Evolutionary conservation across 2,329 filamentous ascomycete species (phyloP), one percentile per base, ranked within the genome.

Genomic region (Xylaria sp.): DNA sequence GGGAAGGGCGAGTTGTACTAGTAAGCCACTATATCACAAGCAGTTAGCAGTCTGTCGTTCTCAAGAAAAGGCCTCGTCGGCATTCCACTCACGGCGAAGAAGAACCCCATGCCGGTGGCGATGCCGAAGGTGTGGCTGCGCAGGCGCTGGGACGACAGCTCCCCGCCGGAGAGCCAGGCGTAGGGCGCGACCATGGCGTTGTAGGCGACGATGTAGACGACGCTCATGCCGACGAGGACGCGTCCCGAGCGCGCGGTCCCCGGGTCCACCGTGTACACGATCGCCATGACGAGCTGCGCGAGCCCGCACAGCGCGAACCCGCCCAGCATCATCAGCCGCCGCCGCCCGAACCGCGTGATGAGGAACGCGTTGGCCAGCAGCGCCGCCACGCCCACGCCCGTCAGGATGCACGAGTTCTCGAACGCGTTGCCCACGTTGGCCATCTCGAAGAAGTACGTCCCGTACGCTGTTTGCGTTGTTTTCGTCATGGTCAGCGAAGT

Each of bases 371-470:
- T 85, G 61, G 80, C 65, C 7, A 82, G 62, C 54, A 84, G 79
- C 9, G 80, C 80, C n/a, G 79, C 63, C 17, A 83, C 80, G 16
- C 81, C 81, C 44, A 83, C 75, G 6, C 75, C 76, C 24, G 72
- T 77, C 13, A 84, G 73, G 42, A 84, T 81, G 63, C 82, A 83
- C 13, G 77, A 72, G 68, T 84, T 84, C 61, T 79, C 77, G 63
- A 85, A 85, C 7, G 81, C 75, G 44, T 80, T 74, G 29, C 77
- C 74, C 4, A 85, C 78, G 42, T 78, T 73, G 34, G 82, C 80
- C 78, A 84, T 84, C 61, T 79, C 75, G 64, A 85, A 82, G 72
- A 85, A 85, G 66, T 85, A 85, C 1, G 81, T 84, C 20, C 76
- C 75, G 59, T 80, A 82, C 1, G 78, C 80, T 81, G 37, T 8